Conservation (phyloP, 148 eudicot species). For the Suaeda aralocaspica region DNA sequence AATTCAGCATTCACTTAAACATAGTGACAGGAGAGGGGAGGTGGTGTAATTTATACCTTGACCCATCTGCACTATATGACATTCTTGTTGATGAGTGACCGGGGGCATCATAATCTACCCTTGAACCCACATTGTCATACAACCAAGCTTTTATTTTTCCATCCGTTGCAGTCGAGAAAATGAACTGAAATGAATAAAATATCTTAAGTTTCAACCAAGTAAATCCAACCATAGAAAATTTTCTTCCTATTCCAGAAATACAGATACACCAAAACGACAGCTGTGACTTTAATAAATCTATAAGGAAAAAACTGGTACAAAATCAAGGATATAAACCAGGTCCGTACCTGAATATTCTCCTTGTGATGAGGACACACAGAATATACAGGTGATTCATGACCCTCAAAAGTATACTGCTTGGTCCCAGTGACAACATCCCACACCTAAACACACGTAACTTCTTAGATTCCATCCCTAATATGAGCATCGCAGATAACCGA, state of each 20-base stretch:
- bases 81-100: conserved; percentile 79
- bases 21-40: neutral
- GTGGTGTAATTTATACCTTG: conserved; percentile 44
- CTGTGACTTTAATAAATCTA: neutral
- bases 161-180: conserved; percentile 86
- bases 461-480: conserved; percentile 17
- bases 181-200: conserved; percentile 46
- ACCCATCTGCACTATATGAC: conserved; percentile 93
- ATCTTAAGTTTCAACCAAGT: neutral
- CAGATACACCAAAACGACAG: neutral
- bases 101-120: conserved; percentile 97
- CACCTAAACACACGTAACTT: conserved; percentile 39
- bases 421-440: conserved; percentile 79
- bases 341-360: conserved; percentile 66
- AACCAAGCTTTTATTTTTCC: conserved; percentile 98
- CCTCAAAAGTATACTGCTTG: conserved; percentile 64
- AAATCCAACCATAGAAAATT: neutral
- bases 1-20: neutral
- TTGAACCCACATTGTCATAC: conserved; percentile 78
- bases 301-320: neutral
- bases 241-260: neutral
- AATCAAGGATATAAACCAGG: neutral
- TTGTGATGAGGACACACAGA: conserved; percentile 78
- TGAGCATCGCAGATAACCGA: neutral
- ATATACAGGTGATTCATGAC: conserved; percentile 85